Percentiles rank a stretch among this genome's conserved stretches.
Conservation (phyloP, 2,329 filamentous ascomycete genomes). For the Sclerotinia sclerotiorum region DNA sequence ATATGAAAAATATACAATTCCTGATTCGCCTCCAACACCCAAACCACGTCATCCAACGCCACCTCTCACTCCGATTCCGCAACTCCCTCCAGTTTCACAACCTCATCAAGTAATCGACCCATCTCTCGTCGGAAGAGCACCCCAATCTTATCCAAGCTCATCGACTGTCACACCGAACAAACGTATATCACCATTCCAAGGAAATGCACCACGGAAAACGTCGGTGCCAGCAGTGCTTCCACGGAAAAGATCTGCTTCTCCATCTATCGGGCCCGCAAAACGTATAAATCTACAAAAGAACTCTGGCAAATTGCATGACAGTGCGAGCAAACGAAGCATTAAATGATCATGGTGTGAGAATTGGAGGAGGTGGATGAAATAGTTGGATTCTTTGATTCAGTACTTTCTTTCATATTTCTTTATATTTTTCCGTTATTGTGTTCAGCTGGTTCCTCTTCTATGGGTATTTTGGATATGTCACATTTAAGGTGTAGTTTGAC, state of each 20-base stretch:
- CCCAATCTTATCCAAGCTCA: not conserved
- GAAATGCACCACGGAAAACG: too few relatives aligned
- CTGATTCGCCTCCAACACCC: not conserved
- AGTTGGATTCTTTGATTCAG: not conserved
- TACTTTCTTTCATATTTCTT: not conserved
- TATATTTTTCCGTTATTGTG: not conserved
- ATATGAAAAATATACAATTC: not conserved
- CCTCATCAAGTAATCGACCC: not conserved
- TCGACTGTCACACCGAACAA: too few relatives aligned
- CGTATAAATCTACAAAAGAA: not conserved
- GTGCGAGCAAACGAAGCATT: not conserved
- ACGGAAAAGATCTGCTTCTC: not conserved
- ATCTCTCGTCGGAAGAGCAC: too few relatives aligned
- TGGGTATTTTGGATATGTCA: not conserved
- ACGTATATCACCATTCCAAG: not conserved
- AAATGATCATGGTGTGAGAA: not conserved
- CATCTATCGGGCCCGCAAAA: not conserved
- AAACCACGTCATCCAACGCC: too few relatives aligned
- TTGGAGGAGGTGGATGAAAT: not conserved
- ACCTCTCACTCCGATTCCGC: too few relatives aligned
- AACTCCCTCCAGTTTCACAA: not conserved
- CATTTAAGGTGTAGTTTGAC: not conserved
- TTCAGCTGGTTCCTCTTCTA: not conserved
- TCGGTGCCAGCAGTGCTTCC: not conserved
- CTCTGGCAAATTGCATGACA: not conserved